Percentiles rank a stretch among this genome's conserved stretches.
Evolutionary conservation across 257 asterid genomes (phyloP).

Genomic region (Ilex asprella): DNA sequence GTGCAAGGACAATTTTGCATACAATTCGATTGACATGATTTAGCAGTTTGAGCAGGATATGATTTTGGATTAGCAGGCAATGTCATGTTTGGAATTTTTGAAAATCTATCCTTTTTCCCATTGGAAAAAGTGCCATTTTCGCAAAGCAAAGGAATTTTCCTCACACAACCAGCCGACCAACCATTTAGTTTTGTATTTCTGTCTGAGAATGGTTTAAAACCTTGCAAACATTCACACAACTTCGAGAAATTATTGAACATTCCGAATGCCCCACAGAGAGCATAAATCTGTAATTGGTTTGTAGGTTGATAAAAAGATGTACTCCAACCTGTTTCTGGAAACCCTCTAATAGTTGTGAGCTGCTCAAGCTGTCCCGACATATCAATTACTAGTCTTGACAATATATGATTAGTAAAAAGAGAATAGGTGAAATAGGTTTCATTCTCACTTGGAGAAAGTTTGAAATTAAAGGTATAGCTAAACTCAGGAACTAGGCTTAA

Average conservation of each 20-base stretch:
- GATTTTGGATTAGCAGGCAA: constrained; percentile 11
- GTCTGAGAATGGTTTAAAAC: constrained; percentile 13
- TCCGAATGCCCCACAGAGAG: constrained; percentile 31
- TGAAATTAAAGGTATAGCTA: constrained; percentile 12
- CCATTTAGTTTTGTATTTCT: constrained; percentile 1
- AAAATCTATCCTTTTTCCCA: constrained; percentile 18
- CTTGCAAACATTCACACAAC: constrained; percentile 27
- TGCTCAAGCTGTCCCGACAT: constrained; percentile 23
- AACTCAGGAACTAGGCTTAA: constrained; percentile 24
- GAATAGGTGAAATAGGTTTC: constrained; percentile 21
- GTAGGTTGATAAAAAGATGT: neutral
- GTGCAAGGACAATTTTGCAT: constrained; percentile 23
- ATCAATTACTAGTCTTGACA: constrained; percentile 23
- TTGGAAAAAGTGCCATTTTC: constrained; percentile 4
- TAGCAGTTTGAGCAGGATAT: constrained; percentile 4
- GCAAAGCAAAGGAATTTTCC: constrained; percentile 26
- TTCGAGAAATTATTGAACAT: neutral
- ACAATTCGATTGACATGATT: constrained; percentile 24
- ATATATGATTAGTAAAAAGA: neutral
- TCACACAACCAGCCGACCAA: constrained; percentile 15
- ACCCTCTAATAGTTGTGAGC: no score
- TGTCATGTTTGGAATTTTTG: constrained; percentile 6
- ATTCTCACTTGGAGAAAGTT: neutral
- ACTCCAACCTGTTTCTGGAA: no score
- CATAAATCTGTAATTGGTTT: neutral